These are phyloP conservation scores for Pleurozium schreberi DNA, from an alignment of 225 moss, liverwort and hornwort genomes.

Conservation along the genomic window DNA sequence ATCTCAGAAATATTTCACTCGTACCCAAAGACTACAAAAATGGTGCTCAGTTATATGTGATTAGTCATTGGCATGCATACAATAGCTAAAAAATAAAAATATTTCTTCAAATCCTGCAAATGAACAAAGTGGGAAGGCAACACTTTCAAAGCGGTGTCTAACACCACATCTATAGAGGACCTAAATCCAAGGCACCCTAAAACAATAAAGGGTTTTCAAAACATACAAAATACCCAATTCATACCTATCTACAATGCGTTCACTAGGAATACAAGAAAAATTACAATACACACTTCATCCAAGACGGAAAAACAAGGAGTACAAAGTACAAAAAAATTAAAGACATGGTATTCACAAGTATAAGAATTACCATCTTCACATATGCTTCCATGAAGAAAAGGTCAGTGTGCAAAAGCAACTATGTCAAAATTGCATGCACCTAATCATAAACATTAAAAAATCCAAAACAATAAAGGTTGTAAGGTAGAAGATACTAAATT, in stretches of 20 bases:
- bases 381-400: fast-evolving
- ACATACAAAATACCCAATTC: fast-evolving
- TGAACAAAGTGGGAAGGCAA: background rate
- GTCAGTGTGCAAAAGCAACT: too few species aligned
- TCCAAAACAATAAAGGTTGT: too few species aligned
- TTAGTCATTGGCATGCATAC: background rate
- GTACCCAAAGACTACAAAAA: fast-evolving
- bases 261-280: background rate
- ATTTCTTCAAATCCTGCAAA: background rate
- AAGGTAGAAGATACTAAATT: too few species aligned
- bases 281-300: background rate
- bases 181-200: background rate
- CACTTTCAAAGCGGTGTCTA: background rate
- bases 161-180: fast-evolving
- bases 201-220: background rate
- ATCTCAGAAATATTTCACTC: too few species aligned
- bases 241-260: background rate
- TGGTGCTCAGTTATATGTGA: background rate
- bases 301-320: fast-evolving
- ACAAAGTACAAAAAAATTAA: background rate
- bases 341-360: background rate
- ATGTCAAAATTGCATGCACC: fast-evolving
- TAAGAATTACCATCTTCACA: background rate
- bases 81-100: background rate
- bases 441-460: too few species aligned